Percentiles rank a stretch among this genome's conserved stretches.
phyloP scores from a whole-genome alignment of 164 flowering plant species.

The Euptelea pleiosperma region DNA sequence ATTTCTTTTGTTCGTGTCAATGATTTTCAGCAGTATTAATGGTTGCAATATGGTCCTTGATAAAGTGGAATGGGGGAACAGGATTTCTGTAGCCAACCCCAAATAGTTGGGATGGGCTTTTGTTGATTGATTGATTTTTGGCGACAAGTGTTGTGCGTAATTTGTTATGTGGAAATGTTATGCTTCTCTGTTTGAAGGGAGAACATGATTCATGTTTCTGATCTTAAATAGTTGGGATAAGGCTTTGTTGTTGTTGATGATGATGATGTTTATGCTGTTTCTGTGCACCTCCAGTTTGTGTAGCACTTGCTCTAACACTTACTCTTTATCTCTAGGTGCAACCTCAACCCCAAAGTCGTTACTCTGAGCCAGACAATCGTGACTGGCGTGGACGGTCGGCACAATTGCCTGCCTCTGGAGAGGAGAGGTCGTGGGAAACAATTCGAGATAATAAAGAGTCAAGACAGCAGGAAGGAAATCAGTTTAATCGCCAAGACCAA shows the following conservation, averaged over 20 bases:
- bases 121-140: too few species aligned
- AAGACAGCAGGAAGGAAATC: constrained; percentile 53
- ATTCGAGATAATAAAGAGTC: constrained; percentile 53
- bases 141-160: too few species aligned
- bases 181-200: too few species aligned
- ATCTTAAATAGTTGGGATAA: too few species aligned
- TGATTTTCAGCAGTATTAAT: too few species aligned
- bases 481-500: constrained; percentile 58
- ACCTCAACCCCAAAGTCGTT: constrained; percentile 56
- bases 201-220: too few species aligned
- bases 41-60: neutral
- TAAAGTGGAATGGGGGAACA: neutral
- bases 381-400: constrained; percentile 87
- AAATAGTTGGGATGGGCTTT: too few species aligned
- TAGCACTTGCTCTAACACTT: neutral
- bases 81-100: neutral
- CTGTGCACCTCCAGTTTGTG: neutral
- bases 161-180: too few species aligned
- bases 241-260: too few species aligned
- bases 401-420: constrained; percentile 45
- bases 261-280: too few species aligned
- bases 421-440: constrained; percentile 72
- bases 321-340: constrained; percentile 25
- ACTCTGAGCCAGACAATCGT: constrained; percentile 80
- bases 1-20: neutral